phyloP scores from a whole-genome alignment of 768 basidiomycete species.

The Lactarius psammicola region DNA sequence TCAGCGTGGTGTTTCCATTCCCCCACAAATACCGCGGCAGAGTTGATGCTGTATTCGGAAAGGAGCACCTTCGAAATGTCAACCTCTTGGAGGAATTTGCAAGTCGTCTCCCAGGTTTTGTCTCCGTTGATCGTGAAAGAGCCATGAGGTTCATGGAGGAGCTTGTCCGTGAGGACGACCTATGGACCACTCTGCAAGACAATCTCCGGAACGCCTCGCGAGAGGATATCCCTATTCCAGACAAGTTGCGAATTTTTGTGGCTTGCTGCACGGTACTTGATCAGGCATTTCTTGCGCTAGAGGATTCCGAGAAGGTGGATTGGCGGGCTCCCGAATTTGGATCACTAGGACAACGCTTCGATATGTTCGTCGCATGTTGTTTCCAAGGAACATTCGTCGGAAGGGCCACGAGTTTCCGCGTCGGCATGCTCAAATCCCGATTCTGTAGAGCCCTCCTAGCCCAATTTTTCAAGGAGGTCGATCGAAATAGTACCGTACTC shows the following conservation, averaged over 20 bases:
- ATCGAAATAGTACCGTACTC: not conserved
- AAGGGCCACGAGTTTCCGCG: not conserved
- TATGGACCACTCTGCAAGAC: not conserved
- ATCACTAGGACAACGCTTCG: not conserved
- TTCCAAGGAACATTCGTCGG: not conserved
- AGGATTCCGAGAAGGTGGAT: not conserved
- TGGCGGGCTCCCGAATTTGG: conserved; percentile 1
- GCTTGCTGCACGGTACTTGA: conserved; percentile 10
- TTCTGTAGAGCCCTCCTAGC: not conserved
- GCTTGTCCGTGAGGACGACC: not conserved
- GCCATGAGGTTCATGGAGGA: not conserved
- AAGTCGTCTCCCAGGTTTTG: not conserved
- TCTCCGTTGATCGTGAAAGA: not conserved
- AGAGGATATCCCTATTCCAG: not conserved
- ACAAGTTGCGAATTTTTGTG: not conserved
- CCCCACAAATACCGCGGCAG: not conserved
- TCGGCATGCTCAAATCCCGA: not conserved
- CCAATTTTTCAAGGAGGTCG: not conserved
- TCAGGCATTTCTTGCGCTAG: not conserved
- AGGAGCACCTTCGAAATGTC: conserved; percentile 1
- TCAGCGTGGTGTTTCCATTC: not conserved
- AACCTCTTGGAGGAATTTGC: conserved; percentile 8
- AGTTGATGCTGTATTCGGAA: conserved; percentile 3
- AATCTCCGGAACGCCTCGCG: not conserved
- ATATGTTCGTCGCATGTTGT: not conserved